Conservation (phyloP, 1,284 basidiomycete genomes). For the Puccinia sorghi region DNA sequence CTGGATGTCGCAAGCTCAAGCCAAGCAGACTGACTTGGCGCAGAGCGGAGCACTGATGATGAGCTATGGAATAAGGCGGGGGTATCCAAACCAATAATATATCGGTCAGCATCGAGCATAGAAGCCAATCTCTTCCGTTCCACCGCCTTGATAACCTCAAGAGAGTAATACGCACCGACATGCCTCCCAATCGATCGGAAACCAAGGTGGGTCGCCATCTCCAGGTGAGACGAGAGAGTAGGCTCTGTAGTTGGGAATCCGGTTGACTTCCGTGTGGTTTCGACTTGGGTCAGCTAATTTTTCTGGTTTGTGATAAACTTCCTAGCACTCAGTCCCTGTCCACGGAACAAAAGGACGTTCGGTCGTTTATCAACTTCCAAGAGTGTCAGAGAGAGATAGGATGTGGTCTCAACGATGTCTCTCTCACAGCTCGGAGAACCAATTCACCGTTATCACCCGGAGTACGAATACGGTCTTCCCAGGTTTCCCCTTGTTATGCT, state of each 20-base stretch:
- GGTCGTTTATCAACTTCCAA: no score
- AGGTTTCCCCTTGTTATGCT: no score
- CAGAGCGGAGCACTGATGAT: slow-evolving; percentile 12
- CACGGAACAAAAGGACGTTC: no score
- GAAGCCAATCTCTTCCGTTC: not conserved
- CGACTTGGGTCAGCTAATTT: not conserved
- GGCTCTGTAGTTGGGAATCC: not conserved
- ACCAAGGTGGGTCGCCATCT: slow-evolving; percentile 10
- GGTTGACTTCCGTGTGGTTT: not conserved
- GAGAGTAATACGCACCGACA: not conserved
- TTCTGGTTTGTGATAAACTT: not conserved
- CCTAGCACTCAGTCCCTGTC: not conserved
- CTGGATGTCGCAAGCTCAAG: not conserved
- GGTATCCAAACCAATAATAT: not conserved
- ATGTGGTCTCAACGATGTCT: no score
- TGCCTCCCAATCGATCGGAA: slow-evolving; percentile 9
- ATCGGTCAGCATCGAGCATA: slow-evolving; percentile 1
- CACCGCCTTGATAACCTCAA: not conserved
- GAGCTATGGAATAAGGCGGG: not conserved
- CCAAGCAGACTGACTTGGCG: not conserved
- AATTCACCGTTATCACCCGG: no score
- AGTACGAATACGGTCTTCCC: no score
- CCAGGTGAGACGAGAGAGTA: not conserved
- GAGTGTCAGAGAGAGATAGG: no score
- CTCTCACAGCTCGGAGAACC: no score